phyloP scores from a whole-genome alignment of 2,329 filamentous ascomycete species.

The Dissoconium aciculare region DNA sequence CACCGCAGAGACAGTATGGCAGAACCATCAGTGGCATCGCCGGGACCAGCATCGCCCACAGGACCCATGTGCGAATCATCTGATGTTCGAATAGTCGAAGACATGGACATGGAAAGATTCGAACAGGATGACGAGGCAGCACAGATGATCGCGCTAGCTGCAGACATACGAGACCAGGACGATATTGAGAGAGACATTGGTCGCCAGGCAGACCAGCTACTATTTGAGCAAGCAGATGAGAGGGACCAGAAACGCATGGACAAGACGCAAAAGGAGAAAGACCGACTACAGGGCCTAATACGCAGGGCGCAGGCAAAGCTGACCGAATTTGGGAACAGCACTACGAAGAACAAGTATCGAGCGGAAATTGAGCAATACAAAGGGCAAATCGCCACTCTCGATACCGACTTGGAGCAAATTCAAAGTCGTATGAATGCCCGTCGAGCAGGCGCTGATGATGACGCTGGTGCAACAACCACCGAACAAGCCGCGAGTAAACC shows the following conservation, averaged over 20 bases:
- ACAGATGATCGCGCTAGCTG: constrained; percentile 24
- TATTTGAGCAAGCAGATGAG: constrained; percentile 48
- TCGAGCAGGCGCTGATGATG: constrained; percentile 40
- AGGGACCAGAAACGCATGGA: constrained; percentile 48
- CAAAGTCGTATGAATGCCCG: constrained; percentile 65
- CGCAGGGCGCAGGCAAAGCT: constrained; percentile 43
- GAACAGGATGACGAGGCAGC: constrained; percentile 27
- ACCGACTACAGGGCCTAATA: constrained; percentile 51
- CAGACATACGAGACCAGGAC: constrained; percentile 61
- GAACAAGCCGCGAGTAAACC: constrained; percentile 41
- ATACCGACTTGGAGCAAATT: constrained; percentile 66
- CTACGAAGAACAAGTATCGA: constrained; percentile 44
- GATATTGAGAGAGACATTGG: constrained; percentile 80
- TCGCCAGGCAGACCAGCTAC: constrained; percentile 45
- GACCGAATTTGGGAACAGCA: constrained; percentile 38
- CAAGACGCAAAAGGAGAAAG: constrained; percentile 37
- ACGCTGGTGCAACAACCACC: constrained; percentile 26
- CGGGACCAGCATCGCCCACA: too few species aligned
- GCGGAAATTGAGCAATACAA: constrained; percentile 53
- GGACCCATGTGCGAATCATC: too few species aligned
- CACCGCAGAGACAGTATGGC: too few species aligned
- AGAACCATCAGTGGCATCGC: too few species aligned
- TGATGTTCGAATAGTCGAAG: too few species aligned
- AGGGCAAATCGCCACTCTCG: constrained; percentile 47
- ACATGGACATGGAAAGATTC: too few species aligned